phyloP scores from a whole-genome alignment of 2,329 filamentous ascomycete species.

The Diaporthe vexans region DNA sequence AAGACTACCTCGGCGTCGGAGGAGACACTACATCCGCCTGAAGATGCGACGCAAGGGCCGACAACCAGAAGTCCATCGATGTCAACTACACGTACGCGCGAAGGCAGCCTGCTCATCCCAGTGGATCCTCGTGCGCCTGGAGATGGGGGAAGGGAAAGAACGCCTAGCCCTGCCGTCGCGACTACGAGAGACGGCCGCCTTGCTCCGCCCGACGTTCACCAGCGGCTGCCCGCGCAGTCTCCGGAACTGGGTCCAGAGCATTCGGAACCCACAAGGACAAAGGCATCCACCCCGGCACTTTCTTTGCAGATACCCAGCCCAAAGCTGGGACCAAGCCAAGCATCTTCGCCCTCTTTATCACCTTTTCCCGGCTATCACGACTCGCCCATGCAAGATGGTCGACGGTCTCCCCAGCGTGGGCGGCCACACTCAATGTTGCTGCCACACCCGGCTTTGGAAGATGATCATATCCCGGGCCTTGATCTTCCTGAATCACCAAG shows the following conservation, averaged over 20 bases:
- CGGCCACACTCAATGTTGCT: constrained; percentile 71
- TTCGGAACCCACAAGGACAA: constrained; percentile 10
- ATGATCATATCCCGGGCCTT: constrained; percentile 56
- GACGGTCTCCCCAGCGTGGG: constrained; percentile 49
- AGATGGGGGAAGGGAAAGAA: constrained; percentile 47
- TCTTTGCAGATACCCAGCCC: constrained; percentile 63
- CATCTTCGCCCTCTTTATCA: constrained; percentile 63
- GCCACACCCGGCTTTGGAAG: constrained; percentile 51
- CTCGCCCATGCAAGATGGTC: constrained; percentile 55
- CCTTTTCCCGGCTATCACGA: constrained; percentile 81
- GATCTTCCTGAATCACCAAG: constrained; percentile 55
- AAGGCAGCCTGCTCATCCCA: constrained; percentile 25
- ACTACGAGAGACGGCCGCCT: constrained; percentile 49
- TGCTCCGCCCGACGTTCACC: constrained; percentile 48
- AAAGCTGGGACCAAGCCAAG: constrained; percentile 57
- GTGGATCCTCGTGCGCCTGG: constrained; percentile 47
- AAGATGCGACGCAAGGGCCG: not conserved
- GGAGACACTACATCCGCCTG: constrained; percentile 5
- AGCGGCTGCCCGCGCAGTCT: constrained; percentile 40
- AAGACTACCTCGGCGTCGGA: not conserved
- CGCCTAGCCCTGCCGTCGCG: constrained; percentile 44
- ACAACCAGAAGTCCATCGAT: constrained; percentile 5
- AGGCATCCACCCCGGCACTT: constrained; percentile 40
- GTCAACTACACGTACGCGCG: constrained; percentile 1
- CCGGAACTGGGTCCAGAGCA: constrained; percentile 43